These are phyloP conservation scores for Fusarium brachygibbosum DNA, from an alignment of 2,329 filamentous ascomycete species.

Conservation along the genomic window DNA sequence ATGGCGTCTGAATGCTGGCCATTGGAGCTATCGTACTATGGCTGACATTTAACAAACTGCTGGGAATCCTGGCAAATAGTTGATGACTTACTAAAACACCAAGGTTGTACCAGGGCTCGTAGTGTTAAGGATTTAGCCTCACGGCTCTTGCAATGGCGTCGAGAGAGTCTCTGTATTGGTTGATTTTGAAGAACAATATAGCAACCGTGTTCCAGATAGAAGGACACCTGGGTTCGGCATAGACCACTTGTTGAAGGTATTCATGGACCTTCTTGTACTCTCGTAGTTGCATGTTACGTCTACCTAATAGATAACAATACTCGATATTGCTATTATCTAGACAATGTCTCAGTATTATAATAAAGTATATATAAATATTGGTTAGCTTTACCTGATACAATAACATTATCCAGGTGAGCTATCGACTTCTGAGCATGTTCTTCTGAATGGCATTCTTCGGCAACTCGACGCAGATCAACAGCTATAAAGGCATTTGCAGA, in stretches of 20 bases:
- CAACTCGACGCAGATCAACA: background rate
- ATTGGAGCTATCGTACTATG: background rate
- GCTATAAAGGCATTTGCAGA: background rate
- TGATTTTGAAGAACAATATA: background rate
- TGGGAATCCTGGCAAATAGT: accelerated
- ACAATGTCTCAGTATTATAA: background rate
- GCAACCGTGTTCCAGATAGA: background rate
- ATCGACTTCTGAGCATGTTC: background rate
- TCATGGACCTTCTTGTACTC: background rate
- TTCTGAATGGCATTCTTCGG: background rate
- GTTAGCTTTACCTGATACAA: background rate
- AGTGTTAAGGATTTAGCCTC: background rate
- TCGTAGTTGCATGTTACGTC: accelerated
- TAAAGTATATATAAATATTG: accelerated
- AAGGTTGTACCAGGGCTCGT: background rate
- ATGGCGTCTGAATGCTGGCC: background rate
- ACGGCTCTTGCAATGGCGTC: background rate
- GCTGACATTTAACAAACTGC: background rate
- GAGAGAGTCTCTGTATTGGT: background rate
- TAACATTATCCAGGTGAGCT: background rate
- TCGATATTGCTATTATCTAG: background rate
- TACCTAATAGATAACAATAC: background rate
- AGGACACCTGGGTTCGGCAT: accelerated
- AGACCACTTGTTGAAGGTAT: accelerated
- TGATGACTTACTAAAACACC: background rate